A percentile compares a stretch with the other conserved stretches of the same genome.
phyloP scores from a whole-genome alignment of 1,139 yeast species.

The Suhomyces choctaworum region DNA sequence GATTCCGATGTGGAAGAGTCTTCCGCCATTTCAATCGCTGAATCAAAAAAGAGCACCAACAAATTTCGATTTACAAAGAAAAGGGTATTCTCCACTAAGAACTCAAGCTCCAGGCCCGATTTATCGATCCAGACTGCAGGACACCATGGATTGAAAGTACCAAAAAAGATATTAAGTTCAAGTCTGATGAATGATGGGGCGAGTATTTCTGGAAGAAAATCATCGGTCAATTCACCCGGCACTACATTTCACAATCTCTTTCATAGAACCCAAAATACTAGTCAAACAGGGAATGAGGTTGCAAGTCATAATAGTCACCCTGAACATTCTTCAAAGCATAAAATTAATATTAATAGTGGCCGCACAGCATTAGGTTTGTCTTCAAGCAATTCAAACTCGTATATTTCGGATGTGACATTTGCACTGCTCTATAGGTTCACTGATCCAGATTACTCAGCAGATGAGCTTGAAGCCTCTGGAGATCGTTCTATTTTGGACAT shows the following conservation, averaged over 20 bases:
- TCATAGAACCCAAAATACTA: conserved; percentile 29
- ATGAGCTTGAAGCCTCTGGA: conserved; percentile 19
- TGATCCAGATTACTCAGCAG: conserved; percentile 35
- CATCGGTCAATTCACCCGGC: conserved; percentile 37
- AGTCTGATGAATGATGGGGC: conserved; percentile 23
- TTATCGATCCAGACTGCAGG: conserved; percentile 33
- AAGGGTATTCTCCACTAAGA: conserved; percentile 18
- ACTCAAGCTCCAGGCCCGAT: conserved; percentile 24
- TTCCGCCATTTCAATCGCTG: conserved; percentile 9
- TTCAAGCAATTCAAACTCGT: conserved; percentile 44
- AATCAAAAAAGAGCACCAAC: conserved; percentile 8
- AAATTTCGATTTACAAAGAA: conserved; percentile 19
- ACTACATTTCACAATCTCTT: conserved; percentile 39
- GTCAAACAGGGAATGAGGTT: conserved; percentile 14
- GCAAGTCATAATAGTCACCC: conserved; percentile 6
- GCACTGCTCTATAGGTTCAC: conserved; percentile 44
- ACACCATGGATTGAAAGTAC: conserved; percentile 29
- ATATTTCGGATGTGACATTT: conserved; percentile 34
- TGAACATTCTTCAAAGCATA: conserved; percentile 19
- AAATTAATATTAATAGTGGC: conserved; percentile 16
- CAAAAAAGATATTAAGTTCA: conserved; percentile 30
- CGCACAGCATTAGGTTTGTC: conserved; percentile 37
- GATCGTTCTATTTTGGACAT: conserved; percentile 34
- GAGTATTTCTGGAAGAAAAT: conserved; percentile 19
- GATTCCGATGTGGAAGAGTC: conserved; percentile 16